phyloP scores from a whole-genome alignment of 2,329 filamentous ascomycete species.

The Didymella pomorum region DNA sequence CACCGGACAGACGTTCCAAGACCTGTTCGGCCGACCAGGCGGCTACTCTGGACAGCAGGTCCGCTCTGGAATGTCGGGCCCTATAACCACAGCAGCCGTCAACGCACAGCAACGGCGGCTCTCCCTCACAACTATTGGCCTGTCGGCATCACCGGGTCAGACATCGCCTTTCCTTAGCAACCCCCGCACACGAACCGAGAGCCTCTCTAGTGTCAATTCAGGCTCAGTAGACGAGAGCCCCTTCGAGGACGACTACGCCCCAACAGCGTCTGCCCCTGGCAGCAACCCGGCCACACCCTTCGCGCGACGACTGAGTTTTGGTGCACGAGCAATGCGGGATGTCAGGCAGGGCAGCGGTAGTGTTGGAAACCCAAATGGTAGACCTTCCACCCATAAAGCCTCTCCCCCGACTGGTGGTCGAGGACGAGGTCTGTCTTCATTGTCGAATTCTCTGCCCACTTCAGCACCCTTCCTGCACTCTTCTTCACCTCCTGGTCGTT shows the following conservation, averaged over 20 bases:
- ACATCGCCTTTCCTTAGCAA: constrained; percentile 51
- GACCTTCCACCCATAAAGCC: constrained; percentile 61
- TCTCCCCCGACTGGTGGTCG: constrained; percentile 62
- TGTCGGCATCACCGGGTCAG: constrained; percentile 55
- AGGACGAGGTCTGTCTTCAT: constrained; percentile 66
- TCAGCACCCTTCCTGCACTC: constrained; percentile 35
- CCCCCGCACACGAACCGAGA: constrained; percentile 55
- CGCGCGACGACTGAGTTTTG: constrained; percentile 87
- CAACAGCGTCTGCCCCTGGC: constrained; percentile 61
- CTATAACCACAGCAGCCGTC: constrained; percentile 59
- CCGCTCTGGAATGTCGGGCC: constrained; percentile 51
- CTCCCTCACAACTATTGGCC: constrained; percentile 59
- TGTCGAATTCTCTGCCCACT: constrained; percentile 46
- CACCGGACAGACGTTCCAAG: constrained; percentile 58
- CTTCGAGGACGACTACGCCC: constrained; percentile 64
- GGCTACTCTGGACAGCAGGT: constrained; percentile 45
- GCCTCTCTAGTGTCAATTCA: constrained; percentile 58
- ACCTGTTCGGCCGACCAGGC: constrained; percentile 55
- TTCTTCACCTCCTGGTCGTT: constrained; percentile 29
- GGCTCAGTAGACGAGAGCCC: constrained; percentile 59
- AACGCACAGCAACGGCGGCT: constrained; percentile 60
- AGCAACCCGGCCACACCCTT: constrained; percentile 76
- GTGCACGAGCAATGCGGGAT: constrained; percentile 78
- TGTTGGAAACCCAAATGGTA: constrained; percentile 68
- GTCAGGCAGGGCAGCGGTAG: constrained; percentile 64